Percentiles rank a stretch among this genome's conserved stretches.
phyloP scores from a whole-genome alignment of 2,329 filamentous ascomycete genomes.

The Phyllosticta citribraziliensis region DNA sequence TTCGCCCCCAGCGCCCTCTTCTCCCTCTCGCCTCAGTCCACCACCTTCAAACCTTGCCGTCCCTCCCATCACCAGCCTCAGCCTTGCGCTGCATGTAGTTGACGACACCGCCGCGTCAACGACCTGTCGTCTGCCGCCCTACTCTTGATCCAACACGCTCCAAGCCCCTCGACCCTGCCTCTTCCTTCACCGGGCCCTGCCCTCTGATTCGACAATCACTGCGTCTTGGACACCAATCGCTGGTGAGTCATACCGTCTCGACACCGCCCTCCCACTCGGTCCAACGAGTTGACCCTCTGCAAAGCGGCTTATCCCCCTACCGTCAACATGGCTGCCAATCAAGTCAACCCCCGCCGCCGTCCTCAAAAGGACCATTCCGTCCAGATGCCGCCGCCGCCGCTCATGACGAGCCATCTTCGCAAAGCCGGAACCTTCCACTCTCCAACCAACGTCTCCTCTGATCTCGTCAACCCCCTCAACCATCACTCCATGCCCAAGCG shows the following conservation, averaged over 20 bases:
- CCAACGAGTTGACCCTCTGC: neutral
- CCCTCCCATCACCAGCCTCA: conserved; percentile 23
- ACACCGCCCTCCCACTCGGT: neutral
- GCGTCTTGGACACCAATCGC: neutral
- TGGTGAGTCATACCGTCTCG: neutral
- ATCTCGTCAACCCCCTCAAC: conserved; percentile 30
- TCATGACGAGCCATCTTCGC: conserved; percentile 33
- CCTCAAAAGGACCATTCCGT: conserved; percentile 27
- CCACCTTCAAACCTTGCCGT: neutral
- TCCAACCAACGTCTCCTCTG: conserved; percentile 27
- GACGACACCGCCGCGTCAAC: neutral
- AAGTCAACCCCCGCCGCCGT: conserved; percentile 37
- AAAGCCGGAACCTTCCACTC: conserved; percentile 42
- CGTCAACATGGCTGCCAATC: conserved; percentile 26
- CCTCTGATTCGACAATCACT: neutral
- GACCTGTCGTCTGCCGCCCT: neutral
- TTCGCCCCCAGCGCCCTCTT: neutral
- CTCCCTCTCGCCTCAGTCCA: neutral
- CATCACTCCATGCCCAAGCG: conserved; percentile 35
- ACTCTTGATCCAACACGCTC: neutral
- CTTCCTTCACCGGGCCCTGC: neutral
- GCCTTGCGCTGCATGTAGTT: neutral
- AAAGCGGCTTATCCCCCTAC: neutral
- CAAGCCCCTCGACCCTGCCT: neutral
- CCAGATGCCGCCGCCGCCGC: conserved; percentile 17